These are phyloP conservation scores for Syzygium grande DNA, from an alignment of 345 rosid species.

Conservation along the genomic window DNA sequence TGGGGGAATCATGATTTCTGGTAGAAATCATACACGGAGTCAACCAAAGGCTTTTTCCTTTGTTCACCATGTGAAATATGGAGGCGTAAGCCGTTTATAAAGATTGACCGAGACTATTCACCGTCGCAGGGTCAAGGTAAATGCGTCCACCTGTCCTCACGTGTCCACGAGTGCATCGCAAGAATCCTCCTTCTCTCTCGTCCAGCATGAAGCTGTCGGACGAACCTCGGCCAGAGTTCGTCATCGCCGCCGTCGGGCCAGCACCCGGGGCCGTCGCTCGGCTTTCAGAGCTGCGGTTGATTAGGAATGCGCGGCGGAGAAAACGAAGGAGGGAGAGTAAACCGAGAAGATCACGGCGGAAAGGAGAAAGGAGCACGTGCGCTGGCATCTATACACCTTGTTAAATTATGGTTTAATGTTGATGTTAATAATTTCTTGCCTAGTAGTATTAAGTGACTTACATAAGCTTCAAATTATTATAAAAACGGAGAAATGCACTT, in stretches of 20 bases:
- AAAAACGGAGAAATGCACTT: not conserved
- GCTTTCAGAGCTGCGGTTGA: not conserved
- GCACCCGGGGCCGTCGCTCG: rapidly evolving
- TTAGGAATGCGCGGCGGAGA: not conserved
- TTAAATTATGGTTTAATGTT: too few species aligned
- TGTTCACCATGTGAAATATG: not conserved
- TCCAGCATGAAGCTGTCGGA: not conserved
- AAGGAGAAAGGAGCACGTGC: not conserved
- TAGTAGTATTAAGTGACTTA: too few species aligned
- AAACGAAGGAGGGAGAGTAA: not conserved
- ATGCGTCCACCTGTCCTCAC: not conserved
- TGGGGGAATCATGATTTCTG: not conserved
- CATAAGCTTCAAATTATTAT: too few species aligned
- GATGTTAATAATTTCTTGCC: too few species aligned
- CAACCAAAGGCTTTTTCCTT: not conserved
- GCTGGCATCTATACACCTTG: not conserved
- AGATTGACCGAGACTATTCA: not conserved
- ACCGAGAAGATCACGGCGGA: not conserved
- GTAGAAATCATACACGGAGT: not conserved
- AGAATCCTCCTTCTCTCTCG: not conserved
- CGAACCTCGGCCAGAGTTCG: not conserved
- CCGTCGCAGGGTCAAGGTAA: not conserved
- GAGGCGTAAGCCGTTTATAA: not conserved
- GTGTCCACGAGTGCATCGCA: not conserved
- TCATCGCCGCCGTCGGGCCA: not conserved